Percentiles rank a stretch among this genome's conserved stretches.
phyloP scores from a whole-genome alignment of 2,329 filamentous ascomycete species.

The Chalaropsis thielavioides region DNA sequence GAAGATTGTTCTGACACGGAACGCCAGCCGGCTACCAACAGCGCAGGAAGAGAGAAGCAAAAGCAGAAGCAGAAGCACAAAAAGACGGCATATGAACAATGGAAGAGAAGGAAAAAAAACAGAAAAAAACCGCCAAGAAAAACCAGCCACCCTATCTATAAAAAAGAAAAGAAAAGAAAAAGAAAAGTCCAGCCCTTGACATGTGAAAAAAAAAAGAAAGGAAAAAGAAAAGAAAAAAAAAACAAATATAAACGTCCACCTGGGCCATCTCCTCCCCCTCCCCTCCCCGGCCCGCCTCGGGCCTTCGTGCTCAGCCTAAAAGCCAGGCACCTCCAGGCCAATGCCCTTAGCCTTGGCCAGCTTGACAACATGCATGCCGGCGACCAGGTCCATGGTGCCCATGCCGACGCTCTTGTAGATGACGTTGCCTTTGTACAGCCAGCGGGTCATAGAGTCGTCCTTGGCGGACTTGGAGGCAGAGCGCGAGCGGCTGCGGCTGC shows the following conservation, averaged over 20 bases:
- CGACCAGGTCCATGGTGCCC: slow-evolving; percentile 51
- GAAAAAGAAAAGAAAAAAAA: neutral
- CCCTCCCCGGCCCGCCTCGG: too few relatives aligned
- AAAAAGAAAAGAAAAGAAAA: neutral
- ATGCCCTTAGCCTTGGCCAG: slow-evolving; percentile 41
- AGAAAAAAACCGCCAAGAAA: neutral
- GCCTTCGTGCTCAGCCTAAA: slow-evolving; percentile 25
- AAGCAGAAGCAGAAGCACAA: neutral
- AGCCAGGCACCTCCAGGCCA: slow-evolving; percentile 39
- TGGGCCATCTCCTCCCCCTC: neutral
- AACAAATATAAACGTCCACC: neutral
- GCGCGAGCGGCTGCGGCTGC: slow-evolving; percentile 13
- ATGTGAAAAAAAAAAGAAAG: neutral
- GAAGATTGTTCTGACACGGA: neutral
- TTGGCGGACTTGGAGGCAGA: slow-evolving; percentile 27
- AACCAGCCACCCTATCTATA: neutral
- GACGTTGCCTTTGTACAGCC: slow-evolving; percentile 48
- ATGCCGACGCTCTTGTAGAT: slow-evolving; percentile 56
- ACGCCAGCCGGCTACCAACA: neutral
- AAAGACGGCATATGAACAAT: slow-evolving; percentile 20
- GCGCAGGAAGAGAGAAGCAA: neutral
- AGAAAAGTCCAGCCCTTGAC: neutral
- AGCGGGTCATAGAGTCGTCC: slow-evolving; percentile 38
- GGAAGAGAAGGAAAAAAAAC: neutral
- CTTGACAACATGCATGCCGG: slow-evolving; percentile 43